phyloP scores from a whole-genome alignment of 805 yeast genomes.

The Yamadazyma kitorensis region DNA sequence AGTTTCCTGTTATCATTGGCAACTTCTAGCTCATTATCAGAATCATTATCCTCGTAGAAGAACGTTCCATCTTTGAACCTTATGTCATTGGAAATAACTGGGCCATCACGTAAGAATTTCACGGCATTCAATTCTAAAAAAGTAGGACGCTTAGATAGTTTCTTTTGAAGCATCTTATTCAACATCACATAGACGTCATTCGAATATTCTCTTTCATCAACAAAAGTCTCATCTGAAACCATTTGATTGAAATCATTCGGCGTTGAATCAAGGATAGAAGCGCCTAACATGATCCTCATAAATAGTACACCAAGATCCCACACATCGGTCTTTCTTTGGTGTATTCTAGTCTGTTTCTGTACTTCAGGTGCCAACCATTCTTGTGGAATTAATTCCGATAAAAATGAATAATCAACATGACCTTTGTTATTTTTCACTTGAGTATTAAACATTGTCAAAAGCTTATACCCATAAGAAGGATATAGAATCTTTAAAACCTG shows the following conservation, averaged over 20 bases:
- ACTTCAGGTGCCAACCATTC: slow-evolving; percentile 85
- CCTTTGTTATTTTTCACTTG: slow-evolving; percentile 17
- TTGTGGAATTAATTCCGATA: slow-evolving; percentile 19
- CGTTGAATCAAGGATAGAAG: slow-evolving; percentile 51
- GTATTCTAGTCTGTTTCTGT: slow-evolving; percentile 32
- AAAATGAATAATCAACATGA: slow-evolving; percentile 7
- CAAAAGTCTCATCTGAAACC: slow-evolving; percentile 31
- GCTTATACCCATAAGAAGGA: slow-evolving; percentile 46
- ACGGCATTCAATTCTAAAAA: slow-evolving; percentile 84
- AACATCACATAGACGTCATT: slow-evolving; percentile 66
- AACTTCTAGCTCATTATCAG: slow-evolving; percentile 1
- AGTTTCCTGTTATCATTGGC: not conserved
- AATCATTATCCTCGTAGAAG: slow-evolving; percentile 1
- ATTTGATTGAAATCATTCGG: slow-evolving; percentile 36
- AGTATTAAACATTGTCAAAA: slow-evolving; percentile 25
- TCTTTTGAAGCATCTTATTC: slow-evolving; percentile 58
- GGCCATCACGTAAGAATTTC: slow-evolving; percentile 74
- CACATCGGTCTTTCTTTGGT: slow-evolving; percentile 81
- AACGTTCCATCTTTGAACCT: slow-evolving; percentile 12
- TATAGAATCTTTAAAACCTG: slow-evolving; percentile 58
- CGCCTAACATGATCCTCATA: slow-evolving; percentile 36
- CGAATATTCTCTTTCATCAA: slow-evolving; percentile 65
- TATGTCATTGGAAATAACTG: slow-evolving; percentile 22
- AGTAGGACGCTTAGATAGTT: slow-evolving; percentile 70
- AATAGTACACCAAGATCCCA: slow-evolving; percentile 90